Base-by-base conservation (phyloP, 2,329 filamentous ascomycete species). In the Colletotrichum musicola region DNA sequence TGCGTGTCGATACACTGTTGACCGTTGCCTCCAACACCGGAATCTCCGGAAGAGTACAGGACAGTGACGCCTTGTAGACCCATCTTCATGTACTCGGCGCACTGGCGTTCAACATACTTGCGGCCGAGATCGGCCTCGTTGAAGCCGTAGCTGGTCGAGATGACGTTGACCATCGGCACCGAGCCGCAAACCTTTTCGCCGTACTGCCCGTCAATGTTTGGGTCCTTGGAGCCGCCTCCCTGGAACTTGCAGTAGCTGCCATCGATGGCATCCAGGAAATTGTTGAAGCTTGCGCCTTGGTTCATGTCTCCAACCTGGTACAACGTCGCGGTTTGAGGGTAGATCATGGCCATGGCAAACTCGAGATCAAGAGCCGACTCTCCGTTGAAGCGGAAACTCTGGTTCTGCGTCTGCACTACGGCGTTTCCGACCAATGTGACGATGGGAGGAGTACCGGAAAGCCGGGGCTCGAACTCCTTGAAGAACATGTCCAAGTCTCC, bases 51-150 rank as follows among this genome's bases (percentile, higher is more conserved):
- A 1, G 84, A 83, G 71, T 84, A 86, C 40, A 88, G 68, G 16
- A 89, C 76, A 1, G 83, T 82, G 12, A 86, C 80, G 20, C 85
- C 86, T 72, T 82, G 82, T 7, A 88, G 81, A 18, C 83, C 85
- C 2, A 88, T 81, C 78, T 89, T 88, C 82, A 88, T 82, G 75
- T 85, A 88, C 78, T 88, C 85, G 64, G 80, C 77, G 73, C 86
- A 88, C 75, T 89, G 86, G 3, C 86, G 79, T 56, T 79, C 72
- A 69, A 84, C 81, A 73, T 88, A 89, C 64, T 76, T 77, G 6
- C 79, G 77, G 1, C 84, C 81, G 7, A 85, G 76, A 58, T 84
- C 82, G n/a, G 78, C 81, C 76, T 89, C 86, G 70, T 85, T 84
- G 71, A 84, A 84, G 13, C 80, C 82, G 74, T 89, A 89, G 12